Base-by-base conservation (phyloP, 495 filamentous ascomycete species). In the Penicillium bialowiezense region DNA sequence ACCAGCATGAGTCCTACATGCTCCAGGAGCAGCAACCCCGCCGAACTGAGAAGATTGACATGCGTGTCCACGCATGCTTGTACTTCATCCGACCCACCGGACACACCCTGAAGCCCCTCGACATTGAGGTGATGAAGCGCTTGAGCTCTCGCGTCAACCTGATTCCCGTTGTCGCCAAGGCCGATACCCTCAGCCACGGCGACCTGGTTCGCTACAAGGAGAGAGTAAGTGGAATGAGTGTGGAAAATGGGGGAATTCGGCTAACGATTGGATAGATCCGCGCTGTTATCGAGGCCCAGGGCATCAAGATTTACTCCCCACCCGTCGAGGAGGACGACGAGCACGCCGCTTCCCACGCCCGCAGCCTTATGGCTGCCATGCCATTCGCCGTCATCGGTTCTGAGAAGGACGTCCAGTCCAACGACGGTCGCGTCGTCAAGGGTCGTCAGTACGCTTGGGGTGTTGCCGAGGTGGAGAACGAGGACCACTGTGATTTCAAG, bases 1-100 rank as follows among this genome's bases (percentile, higher is more conserved):
- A 98, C 74, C 93, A 98, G 80, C 93, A 98, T 73, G 93, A 98
- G 78, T 97, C 93, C 12, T 98, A 98, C 69, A 98, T 98, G 93
- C 80, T 98, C 65, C 93, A 98, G 80, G 93, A 98, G 82, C 93
- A 98, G 75, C 93, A 98, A 73, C 93, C 93, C 54, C 89, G 90
- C 72, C 89, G 93, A 58, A 85, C 85, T 51, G 93, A 97, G 74
- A 98, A 97, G 83, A 97, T 98, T 60, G 93, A 98, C 67, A 89
- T 98, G 70, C 91, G 93, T 75, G 93, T 98, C 34, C 93, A 98
- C 66, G 89, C 95, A 41, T 98, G 93, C 72, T 71, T 98, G 64
- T 98, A 98, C 81, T 98, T 98, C 78, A 97, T 98, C 71, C 80
- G 93, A 69, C 93, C 93, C 33, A 98, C 93, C 44, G 93, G 93